phyloP scores from a whole-genome alignment of 768 basidiomycete species.

The Mycena indigotica region DNA sequence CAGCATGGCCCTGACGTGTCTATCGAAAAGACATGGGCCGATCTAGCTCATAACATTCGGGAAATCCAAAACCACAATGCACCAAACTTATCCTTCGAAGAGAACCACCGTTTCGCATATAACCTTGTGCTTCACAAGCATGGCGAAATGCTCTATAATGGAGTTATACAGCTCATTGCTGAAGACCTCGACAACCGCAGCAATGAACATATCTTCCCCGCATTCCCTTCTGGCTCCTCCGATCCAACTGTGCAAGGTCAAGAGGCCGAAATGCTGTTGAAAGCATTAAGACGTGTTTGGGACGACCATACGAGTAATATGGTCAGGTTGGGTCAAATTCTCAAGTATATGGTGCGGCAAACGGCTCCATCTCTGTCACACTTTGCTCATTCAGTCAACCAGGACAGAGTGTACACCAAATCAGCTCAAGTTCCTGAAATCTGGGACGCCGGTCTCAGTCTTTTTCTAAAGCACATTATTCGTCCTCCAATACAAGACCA shows the following conservation, averaged over 20 bases:
- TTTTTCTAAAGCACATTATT: slow-evolving; percentile 85
- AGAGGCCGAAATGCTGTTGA: slow-evolving; percentile 84
- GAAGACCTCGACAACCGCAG: slow-evolving; percentile 86
- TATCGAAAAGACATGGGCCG: slow-evolving; percentile 82
- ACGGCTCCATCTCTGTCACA: not conserved
- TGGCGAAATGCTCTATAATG: slow-evolving; percentile 84
- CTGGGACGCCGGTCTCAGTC: slow-evolving; percentile 75
- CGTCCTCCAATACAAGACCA: slow-evolving; percentile 81
- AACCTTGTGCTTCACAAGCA: slow-evolving; percentile 90
- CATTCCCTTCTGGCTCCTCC: slow-evolving; percentile 74
- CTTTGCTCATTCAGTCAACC: slow-evolving; percentile 16
- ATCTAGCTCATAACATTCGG: slow-evolving; percentile 80
- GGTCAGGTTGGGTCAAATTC: slow-evolving; percentile 82
- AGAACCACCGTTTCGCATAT: slow-evolving; percentile 92
- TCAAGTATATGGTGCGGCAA: slow-evolving; percentile 90
- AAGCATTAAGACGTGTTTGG: slow-evolving; percentile 84
- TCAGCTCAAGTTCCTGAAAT: slow-evolving; percentile 76
- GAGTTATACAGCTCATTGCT: slow-evolving; percentile 74
- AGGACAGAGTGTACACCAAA: slow-evolving; percentile 92
- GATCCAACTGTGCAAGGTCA: slow-evolving; percentile 75
- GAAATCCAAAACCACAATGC: slow-evolving; percentile 97
- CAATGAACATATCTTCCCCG: slow-evolving; percentile 71
- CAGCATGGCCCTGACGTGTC: slow-evolving; percentile 77
- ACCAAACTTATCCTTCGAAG: slow-evolving; percentile 85
- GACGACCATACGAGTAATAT: slow-evolving; percentile 91